Base-by-base conservation (phyloP, 2,329 filamentous ascomycete species). In the Escovopsis sp. region DNA sequence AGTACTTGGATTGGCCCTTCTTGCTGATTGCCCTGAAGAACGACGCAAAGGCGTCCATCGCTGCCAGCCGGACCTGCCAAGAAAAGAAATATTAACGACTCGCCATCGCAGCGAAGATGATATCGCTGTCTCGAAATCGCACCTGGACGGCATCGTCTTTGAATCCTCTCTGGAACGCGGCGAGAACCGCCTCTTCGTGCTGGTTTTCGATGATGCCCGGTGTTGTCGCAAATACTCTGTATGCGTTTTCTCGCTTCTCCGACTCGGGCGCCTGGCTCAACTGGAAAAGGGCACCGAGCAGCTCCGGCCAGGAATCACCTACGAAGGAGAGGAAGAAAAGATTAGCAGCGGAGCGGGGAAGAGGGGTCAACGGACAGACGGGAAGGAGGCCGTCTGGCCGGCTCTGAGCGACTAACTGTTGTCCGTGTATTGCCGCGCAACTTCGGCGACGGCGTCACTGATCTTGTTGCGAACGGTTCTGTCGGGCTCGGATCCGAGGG, bases 141-240 rank as follows among this genome's bases (percentile, higher is more conserved):
- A 88, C 85, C 49, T 79, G 69, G 46, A 89, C 80, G 41, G 86
- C 80, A 42, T 82, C 80, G 63, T 98, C 91, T 56, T 85, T 85
- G 65, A 98, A 95, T 2, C 89, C 91, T 54, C 84, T 85, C 46
- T 83, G 79, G 60, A 98, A 98, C 12, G 91, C 88, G 49, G 77
- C 75, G 36, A 89, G 69, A 32, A 98, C 87, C n/a, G 83, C 79
- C 49, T 87, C 83, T 60, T 95, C 86, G 55, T 96, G 89, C 59
- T 95, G 85, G 63, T 82, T 89, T 65, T 95, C 87, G 54, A 98
- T 96, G 54, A 98, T 89, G 30, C 84, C 84, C 4, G 91, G 91
- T 1, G 89, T 96, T 1, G 88, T 89, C 37, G 88, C 82, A 60
- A 98, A 95, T 55, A 98, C 91, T 48, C 91, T 79, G 67, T 91